These are phyloP conservation scores for Kernera saxatilis DNA, from an alignment of 345 rosid genomes.

Conservation along the genomic window DNA sequence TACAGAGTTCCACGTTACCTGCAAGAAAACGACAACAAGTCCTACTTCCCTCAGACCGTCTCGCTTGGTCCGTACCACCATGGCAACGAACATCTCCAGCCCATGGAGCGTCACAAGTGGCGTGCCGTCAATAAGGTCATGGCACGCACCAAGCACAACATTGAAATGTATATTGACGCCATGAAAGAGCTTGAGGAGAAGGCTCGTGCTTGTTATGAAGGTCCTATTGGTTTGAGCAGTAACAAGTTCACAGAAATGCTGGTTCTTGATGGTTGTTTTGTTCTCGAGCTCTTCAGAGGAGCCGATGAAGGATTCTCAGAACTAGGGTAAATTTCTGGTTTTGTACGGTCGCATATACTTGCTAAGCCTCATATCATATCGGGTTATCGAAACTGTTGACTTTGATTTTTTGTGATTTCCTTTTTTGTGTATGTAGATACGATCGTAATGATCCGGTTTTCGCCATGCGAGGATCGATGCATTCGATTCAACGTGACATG, in stretches of 20 bases:
- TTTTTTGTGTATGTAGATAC: slow-evolving; percentile 28
- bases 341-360: too few relatives aligned
- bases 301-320: slow-evolving; percentile 53
- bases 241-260: slow-evolving; percentile 71
- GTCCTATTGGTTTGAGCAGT: slow-evolving; percentile 44
- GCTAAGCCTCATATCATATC: neutral
- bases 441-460: slow-evolving; percentile 71
- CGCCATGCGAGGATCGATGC: slow-evolving; percentile 79
- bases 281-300: slow-evolving; percentile 63
- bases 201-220: slow-evolving; percentile 61
- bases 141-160: slow-evolving; percentile 42
- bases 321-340: slow-evolving; percentile 28
- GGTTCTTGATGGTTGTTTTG: slow-evolving; percentile 76
- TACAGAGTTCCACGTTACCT: slow-evolving; percentile 17
- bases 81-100: slow-evolving; percentile 51
- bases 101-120: slow-evolving; percentile 76
- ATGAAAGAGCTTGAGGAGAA: slow-evolving; percentile 55
- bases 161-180: slow-evolving; percentile 48
- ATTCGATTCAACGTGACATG: slow-evolving; percentile 83
- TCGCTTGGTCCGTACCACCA: slow-evolving; percentile 80
- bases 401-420: slow-evolving; percentile 14
- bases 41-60: slow-evolving; percentile 63
- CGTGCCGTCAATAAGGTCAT: slow-evolving; percentile 56
- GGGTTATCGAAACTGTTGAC: neutral
- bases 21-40: slow-evolving; percentile 51